phyloP scores from a whole-genome alignment of 2,329 filamentous ascomycete genomes.

The Chaetomiaceae sp. region DNA sequence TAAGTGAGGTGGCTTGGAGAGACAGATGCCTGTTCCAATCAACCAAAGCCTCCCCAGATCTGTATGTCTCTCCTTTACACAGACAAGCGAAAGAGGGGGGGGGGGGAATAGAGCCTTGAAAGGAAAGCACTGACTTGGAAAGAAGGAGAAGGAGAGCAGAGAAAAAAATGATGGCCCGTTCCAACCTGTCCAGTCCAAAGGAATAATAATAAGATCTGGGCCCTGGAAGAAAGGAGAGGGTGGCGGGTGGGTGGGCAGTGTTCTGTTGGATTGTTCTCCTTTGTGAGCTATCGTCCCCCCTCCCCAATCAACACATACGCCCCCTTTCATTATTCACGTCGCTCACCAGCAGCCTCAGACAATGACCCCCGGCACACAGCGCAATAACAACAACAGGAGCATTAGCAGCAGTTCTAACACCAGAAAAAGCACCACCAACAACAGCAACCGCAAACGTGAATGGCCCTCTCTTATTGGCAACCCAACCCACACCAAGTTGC shows the following conservation, averaged over 20 bases:
- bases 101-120: background rate
- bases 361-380: conserved; percentile 22
- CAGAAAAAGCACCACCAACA: too few species aligned
- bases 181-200: conserved; percentile 1
- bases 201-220: conserved; percentile 18
- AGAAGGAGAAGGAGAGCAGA: background rate
- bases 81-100: too few species aligned
- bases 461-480: conserved; percentile 22
- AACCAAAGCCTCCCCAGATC: background rate
- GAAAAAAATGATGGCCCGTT: conserved; percentile 4
- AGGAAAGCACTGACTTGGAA: background rate
- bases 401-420: too few species aligned
- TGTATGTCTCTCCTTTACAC: conserved; percentile 12
- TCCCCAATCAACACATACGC: background rate
- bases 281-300: conserved; percentile 25
- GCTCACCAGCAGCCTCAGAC: conserved; percentile 20
- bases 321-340: too few species aligned
- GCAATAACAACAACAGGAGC: too few species aligned
- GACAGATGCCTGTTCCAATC: conserved; percentile 9
- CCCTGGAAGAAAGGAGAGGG: background rate
- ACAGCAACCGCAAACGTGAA: too few species aligned
- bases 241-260: background rate
- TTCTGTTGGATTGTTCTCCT: conserved; percentile 30
- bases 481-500: conserved; percentile 9
- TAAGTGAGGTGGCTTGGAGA: too few species aligned